Evolutionary conservation across 208 protist species (phyloP).

Genomic region (Trypanosoma grayi): DNA sequence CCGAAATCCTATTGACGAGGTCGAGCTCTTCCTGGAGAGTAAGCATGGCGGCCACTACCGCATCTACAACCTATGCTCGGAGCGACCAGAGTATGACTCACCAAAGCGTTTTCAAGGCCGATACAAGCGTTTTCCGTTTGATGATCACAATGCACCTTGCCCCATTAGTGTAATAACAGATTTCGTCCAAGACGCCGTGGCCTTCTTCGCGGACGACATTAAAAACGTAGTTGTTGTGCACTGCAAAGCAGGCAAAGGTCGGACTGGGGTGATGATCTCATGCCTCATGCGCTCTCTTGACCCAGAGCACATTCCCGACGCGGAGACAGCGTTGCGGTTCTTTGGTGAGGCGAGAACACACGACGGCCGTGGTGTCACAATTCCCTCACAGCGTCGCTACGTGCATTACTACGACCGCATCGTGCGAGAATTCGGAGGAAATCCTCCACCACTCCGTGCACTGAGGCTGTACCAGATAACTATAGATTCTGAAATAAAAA

Average conservation of each 20-base stretch:
- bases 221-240: constrained; percentile 91
- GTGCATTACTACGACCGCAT: constrained; percentile 42
- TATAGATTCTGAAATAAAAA: constrained; percentile 25
- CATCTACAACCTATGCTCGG: constrained; percentile 92
- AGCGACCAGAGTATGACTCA: constrained; percentile 79
- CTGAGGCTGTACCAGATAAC: constrained; percentile 18
- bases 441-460: constrained; percentile 12
- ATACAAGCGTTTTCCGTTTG: constrained; percentile 87
- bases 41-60: constrained; percentile 88
- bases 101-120: constrained; percentile 41
- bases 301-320: constrained; percentile 29
- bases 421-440: constrained; percentile 24
- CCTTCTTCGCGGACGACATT: constrained; percentile 55
- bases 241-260: constrained; percentile 97
- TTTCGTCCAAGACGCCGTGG: constrained; percentile 56
- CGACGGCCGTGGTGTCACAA: constrained; percentile 82
- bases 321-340: constrained; percentile 51
- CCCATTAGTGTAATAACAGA: constrained; percentile 75
- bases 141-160: constrained; percentile 93
- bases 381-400: constrained; percentile 74
- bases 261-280: constrained; percentile 95
- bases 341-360: constrained; percentile 62
- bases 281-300: constrained; percentile 55
- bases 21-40: constrained; percentile 90
- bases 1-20: constrained; percentile 92